These are phyloP conservation scores for Rhizoctonia solani DNA, from an alignment of 1,284 basidiomycete genomes.

Conservation along the genomic window DNA sequence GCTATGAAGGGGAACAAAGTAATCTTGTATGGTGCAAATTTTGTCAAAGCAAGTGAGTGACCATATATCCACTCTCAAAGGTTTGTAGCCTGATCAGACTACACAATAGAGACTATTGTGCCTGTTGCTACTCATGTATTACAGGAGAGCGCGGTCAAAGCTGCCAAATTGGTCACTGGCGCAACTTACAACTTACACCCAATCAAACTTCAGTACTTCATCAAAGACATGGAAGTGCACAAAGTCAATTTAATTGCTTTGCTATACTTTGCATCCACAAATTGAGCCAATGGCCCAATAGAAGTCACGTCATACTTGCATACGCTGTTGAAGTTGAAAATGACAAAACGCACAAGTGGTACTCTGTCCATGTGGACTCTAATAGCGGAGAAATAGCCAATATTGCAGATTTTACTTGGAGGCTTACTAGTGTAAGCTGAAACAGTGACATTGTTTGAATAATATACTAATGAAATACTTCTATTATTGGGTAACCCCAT, in stretches of 20 bases:
- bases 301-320: slow-evolving; percentile 16
- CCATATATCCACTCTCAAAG: no score
- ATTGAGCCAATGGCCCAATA: no score
- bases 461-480: no score
- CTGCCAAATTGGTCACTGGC: slow-evolving; percentile 24
- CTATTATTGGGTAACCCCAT: slow-evolving; percentile 54
- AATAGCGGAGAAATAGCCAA: slow-evolving; percentile 13
- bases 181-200: slow-evolving; percentile 18
- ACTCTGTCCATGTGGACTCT: slow-evolving; percentile 35
- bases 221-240: slow-evolving; percentile 34
- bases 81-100: no score
- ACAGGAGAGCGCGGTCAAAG: slow-evolving; percentile 28
- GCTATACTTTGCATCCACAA: no score
- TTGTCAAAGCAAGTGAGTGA: slow-evolving; percentile 47
- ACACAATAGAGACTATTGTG: slow-evolving; percentile 24
- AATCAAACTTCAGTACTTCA: slow-evolving; percentile 22
- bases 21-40: slow-evolving; percentile 57
- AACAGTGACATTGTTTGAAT: slow-evolving; percentile 24
- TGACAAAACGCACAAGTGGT: slow-evolving; percentile 39
- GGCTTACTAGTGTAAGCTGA: slow-evolving; percentile 31
- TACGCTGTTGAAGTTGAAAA: slow-evolving; percentile 37
- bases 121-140: slow-evolving; percentile 30
- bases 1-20: slow-evolving; percentile 50
- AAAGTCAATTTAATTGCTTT: no score
- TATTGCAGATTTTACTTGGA: slow-evolving; percentile 26